Evolutionary conservation across 306 rosid species (phyloP), one percentile per base, ranked within the genome.

Genomic region (Fragaria iinumae): DNA sequence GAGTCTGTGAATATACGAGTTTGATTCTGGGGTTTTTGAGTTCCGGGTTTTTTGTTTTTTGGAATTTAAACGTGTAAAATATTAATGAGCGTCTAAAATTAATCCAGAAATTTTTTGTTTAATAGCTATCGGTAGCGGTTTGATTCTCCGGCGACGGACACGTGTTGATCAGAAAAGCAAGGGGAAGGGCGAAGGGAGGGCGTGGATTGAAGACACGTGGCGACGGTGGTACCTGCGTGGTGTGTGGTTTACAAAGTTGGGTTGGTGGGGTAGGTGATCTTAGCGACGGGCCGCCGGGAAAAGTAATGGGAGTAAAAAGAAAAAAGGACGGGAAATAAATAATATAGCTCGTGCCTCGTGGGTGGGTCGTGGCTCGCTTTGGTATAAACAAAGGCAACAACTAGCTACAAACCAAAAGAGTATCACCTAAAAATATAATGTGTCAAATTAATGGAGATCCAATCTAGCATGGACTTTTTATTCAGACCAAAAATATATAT

Each of bases 231-330:
- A 38, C 36, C 41, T 38, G 55, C 8, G 65, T 20, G 45, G 47
- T 20, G 17, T 70, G 2, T 12, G 32, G 62, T 63, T 52, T 20
- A 49, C 23, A 20, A 11, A 74, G 21, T 3, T 11, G 5, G 74
- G 78, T 81, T 1, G 75, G 67, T 71, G 80, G 53, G 48, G 81
- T 62, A 5, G 81, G 71, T 78, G 43, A 75, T 11, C 45, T 32
- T 34, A 34, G 23, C 12, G 69, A 64, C 23, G 18, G 8, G 45
- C 6, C 6, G 69, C 45, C 45, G 44, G 18, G 39, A n/a, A 32
- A 65, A 34, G 45, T 27, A 2, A 29, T 1, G 66, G 66, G 3
- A 3, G 66, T 2, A 8, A 12, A 60, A 27, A 13, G 13, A 6
- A 27, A 5, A 5, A 34, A 11, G 20, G 36, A 11, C 4, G 66